Percentiles rank a stretch among this genome's conserved stretches.
Conservation (phyloP, 805 yeast species). For the Clavispora santaluciae region DNA sequence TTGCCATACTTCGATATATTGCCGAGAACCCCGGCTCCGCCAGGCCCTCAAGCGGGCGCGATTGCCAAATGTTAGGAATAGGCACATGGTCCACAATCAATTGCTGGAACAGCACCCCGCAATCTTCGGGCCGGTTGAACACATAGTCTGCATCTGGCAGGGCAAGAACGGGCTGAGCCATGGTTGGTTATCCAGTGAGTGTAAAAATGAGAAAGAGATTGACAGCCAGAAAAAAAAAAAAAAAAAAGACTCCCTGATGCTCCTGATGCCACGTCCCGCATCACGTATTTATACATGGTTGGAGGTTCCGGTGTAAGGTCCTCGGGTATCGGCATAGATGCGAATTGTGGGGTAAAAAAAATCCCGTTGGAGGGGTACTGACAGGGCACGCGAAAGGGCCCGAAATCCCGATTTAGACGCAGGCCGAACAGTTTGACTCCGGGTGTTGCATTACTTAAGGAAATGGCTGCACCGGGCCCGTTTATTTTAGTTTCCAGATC, state of each 20-base stretch:
- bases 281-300: neutral
- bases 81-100: constrained; percentile 15
- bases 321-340: neutral
- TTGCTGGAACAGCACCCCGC: constrained; percentile 8
- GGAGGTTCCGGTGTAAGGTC: neutral
- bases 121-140: constrained; percentile 8
- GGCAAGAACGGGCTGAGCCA: constrained; percentile 7
- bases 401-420: neutral
- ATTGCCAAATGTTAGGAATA: constrained; percentile 6
- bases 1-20: constrained; percentile 40
- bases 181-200: neutral
- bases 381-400: neutral
- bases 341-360: neutral
- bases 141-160: constrained; percentile 15
- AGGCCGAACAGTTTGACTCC: neutral
- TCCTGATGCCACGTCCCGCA: too few relatives aligned
- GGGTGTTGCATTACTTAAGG: neutral
- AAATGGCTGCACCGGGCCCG: too few relatives aligned
- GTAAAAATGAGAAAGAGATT: neutral
- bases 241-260: too few relatives aligned
- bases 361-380: neutral
- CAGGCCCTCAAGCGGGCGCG: constrained; percentile 33
- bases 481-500: too few relatives aligned
- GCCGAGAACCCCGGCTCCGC: constrained; percentile 45
- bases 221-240: neutral